Conservation (phyloP, 257 asterid species). For the Solanum piurae region DNA sequence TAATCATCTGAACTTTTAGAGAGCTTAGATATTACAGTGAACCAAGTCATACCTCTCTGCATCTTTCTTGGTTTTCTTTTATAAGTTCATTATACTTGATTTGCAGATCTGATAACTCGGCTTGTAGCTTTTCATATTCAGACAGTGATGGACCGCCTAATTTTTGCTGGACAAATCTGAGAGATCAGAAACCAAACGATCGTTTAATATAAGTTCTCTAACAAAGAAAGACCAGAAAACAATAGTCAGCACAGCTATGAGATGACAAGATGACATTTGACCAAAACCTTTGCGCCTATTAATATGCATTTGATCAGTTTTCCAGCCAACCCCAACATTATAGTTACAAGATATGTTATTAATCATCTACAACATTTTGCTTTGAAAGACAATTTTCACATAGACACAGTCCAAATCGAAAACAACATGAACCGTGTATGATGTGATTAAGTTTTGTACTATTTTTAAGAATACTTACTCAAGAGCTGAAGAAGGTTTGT, state of each 20-base stretch:
- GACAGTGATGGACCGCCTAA: constrained; percentile 78
- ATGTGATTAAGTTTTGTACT: background rate
- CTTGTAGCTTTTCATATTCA: constrained; percentile 77
- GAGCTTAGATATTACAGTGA: background rate
- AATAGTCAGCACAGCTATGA: background rate
- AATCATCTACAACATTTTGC: background rate
- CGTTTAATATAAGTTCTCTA: background rate
- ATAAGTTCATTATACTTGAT: constrained; percentile 47
- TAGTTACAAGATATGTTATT: background rate
- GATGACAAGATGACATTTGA: background rate
- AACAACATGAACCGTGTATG: background rate
- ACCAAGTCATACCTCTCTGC: constrained; percentile 46
- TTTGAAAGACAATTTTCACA: background rate
- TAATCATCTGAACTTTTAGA: background rate
- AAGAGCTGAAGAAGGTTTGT: constrained; percentile 80
- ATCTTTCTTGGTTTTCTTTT: constrained; percentile 57
- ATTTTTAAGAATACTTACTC: constrained; percentile 47
- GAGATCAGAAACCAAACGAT: background rate
- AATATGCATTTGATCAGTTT: background rate
- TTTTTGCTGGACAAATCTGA: constrained; percentile 84
- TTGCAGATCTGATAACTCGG: constrained; percentile 62
- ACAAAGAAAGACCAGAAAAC: background rate
- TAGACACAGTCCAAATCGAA: background rate
- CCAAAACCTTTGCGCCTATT: background rate
- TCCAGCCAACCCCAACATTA: background rate